These are phyloP conservation scores for Penicillium sp. DNA, from an alignment of 2,329 filamentous ascomycete genomes.

Conservation along the genomic window DNA sequence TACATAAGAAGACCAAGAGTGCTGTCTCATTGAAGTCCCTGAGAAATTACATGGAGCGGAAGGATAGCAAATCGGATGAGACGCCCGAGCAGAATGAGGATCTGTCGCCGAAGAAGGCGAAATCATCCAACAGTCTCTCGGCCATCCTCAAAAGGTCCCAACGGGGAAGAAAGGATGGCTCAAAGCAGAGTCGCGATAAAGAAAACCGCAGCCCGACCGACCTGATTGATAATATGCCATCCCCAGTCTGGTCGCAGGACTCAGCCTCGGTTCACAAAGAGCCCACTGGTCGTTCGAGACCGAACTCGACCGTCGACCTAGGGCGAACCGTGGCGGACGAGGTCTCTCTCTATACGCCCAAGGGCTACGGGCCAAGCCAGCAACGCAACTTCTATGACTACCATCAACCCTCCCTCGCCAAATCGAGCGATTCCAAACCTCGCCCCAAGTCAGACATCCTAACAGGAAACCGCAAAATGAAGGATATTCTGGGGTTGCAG, in stretches of 20 bases:
- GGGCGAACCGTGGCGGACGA: conserved; percentile 53
- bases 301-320: conserved; percentile 44
- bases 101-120: conserved; percentile 65
- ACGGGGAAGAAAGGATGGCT: conserved; percentile 62
- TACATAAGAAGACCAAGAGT: conserved; percentile 57
- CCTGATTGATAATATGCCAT: conserved; percentile 48
- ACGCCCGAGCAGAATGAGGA: conserved; percentile 37
- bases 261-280: conserved; percentile 43
- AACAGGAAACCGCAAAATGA: conserved; percentile 43
- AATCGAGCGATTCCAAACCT: conserved; percentile 41
- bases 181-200: conserved; percentile 64
- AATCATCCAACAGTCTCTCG: conserved; percentile 80
- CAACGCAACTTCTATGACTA: conserved; percentile 61
- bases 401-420: conserved; percentile 48
- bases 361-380: conserved; percentile 60
- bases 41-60: conserved; percentile 48
- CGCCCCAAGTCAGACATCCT: conserved; percentile 55
- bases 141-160: conserved; percentile 72
- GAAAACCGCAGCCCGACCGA: conserved; percentile 72
- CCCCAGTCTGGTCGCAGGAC: conserved; percentile 82
- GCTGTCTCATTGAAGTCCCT: conserved; percentile 55
- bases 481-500: conserved; percentile 34
- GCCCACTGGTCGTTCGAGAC: conserved; percentile 36
- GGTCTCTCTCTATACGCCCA: conserved; percentile 59
- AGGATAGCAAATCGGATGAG: conserved; percentile 39